Conservation (phyloP, 2,329 filamentous ascomycete species). For the Dactylellina drechsleri region DNA sequence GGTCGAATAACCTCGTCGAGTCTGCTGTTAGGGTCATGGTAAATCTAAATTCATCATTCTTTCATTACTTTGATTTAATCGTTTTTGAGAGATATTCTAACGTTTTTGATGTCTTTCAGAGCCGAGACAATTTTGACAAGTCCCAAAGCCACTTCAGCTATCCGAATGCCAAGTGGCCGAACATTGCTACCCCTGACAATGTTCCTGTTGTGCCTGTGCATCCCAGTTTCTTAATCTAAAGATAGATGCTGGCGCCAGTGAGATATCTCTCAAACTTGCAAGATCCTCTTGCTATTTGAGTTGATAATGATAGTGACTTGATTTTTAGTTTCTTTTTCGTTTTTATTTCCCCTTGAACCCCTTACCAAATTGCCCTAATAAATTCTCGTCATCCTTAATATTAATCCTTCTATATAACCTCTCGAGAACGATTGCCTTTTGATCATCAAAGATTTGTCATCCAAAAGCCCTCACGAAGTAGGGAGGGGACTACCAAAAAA, state of each 20-base stretch:
- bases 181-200: constrained; percentile 20
- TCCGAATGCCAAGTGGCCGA: constrained; percentile 18
- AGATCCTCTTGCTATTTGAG: background rate
- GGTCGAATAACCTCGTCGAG: constrained; percentile 14
- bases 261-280: too few relatives aligned
- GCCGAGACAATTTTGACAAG: background rate
- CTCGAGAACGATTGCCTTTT: too few relatives aligned
- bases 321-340: background rate
- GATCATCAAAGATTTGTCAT: too few relatives aligned
- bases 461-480: too few relatives aligned
- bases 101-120: constrained; percentile 5
- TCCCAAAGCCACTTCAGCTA: constrained; percentile 16
- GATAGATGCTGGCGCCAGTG: background rate
- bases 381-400: too few relatives aligned
- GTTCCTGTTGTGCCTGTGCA: background rate
- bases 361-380: too few relatives aligned
- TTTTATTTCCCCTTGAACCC: background rate
- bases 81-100: background rate
- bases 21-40: constrained; percentile 24
- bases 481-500: too few relatives aligned
- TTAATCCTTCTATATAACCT: too few relatives aligned
- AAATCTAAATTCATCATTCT: background rate
- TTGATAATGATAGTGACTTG: background rate
- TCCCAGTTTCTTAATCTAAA: background rate
- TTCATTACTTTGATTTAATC: background rate